Evolutionary conservation across 805 yeast genomes (phyloP).

Genomic region (Cyberlindnera euphorbiiphila): DNA sequence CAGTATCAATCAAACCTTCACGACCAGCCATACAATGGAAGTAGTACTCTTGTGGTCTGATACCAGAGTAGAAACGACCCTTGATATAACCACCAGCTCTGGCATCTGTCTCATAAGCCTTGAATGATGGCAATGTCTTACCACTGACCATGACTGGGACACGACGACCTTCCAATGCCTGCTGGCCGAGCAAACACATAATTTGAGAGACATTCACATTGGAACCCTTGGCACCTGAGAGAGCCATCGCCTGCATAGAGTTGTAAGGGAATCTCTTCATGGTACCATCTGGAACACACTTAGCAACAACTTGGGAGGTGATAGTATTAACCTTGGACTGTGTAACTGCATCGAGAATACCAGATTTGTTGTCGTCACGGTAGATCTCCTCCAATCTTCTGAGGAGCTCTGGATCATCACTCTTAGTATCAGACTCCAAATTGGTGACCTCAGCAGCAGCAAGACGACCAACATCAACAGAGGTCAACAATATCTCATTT

Average conservation of each 20-base stretch:
- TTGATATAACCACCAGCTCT: slow-evolving; percentile 98
- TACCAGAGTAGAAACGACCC: slow-evolving; percentile 96
- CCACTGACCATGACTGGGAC: slow-evolving; percentile 99
- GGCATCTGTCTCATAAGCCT: slow-evolving; percentile 94
- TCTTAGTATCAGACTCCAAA: slow-evolving; percentile 47
- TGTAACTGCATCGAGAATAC: slow-evolving; percentile 91
- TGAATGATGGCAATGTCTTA: slow-evolving; percentile 93
- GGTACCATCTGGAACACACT: slow-evolving; percentile 94
- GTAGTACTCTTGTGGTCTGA: slow-evolving; percentile 96
- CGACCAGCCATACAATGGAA: slow-evolving; percentile 99
- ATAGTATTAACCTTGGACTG: slow-evolving; percentile 89
- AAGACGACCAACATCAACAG: slow-evolving; percentile 78
- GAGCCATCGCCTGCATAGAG: slow-evolving; percentile 98
- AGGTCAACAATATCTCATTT: slow-evolving; percentile 69
- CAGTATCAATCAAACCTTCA: slow-evolving; percentile 99
- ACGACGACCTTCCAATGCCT: slow-evolving; percentile 98
- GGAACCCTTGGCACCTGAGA: slow-evolving; percentile 99
- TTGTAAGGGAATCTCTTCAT: slow-evolving; percentile 94
- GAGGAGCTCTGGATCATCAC: slow-evolving; percentile 70
- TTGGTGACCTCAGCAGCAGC: slow-evolving; percentile 96
- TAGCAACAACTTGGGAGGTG: slow-evolving; percentile 90
- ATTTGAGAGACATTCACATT: slow-evolving; percentile 97
- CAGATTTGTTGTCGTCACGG: slow-evolving; percentile 89
- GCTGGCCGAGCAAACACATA: slow-evolving; percentile 99
- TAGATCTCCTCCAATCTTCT: slow-evolving; percentile 90